phyloP scores from a whole-genome alignment of 2,329 filamentous ascomycete genomes.

The Massarina eburnea region DNA sequence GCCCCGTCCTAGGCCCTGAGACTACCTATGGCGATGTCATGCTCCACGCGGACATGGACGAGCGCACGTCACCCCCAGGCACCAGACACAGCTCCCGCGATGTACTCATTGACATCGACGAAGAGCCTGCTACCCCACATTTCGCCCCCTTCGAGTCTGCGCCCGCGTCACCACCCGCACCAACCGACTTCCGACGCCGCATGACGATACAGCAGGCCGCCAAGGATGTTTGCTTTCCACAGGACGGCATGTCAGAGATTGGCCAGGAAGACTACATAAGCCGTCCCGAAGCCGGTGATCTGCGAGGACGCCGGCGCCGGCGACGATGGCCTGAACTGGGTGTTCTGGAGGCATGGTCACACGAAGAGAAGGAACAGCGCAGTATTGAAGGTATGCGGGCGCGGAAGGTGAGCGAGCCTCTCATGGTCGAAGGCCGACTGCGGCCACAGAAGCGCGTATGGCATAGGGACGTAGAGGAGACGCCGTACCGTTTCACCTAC shows the following conservation, averaged over 20 bases:
- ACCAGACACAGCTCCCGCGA: constrained; percentile 40
- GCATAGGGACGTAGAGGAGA: constrained; percentile 86
- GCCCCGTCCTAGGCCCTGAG: constrained; percentile 56
- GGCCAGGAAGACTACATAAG: constrained; percentile 71
- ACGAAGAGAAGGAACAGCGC: constrained; percentile 83
- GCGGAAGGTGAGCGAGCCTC: constrained; percentile 91
- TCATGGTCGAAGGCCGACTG: constrained; percentile 86
- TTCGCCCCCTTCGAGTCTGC: constrained; percentile 51
- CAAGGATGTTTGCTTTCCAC: constrained; percentile 91
- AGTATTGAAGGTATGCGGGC: constrained; percentile 75
- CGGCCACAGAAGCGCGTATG: constrained; percentile 76
- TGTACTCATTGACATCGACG: constrained; percentile 54
- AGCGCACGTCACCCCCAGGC: constrained; percentile 17
- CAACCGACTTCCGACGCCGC: constrained; percentile 33
- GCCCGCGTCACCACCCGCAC: constrained; percentile 25
- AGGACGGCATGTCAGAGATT: constrained; percentile 75
- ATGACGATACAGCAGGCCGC: constrained; percentile 61
- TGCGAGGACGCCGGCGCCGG: constrained; percentile 48
- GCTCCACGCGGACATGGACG: constrained; percentile 64
- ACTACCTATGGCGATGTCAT: constrained; percentile 64
- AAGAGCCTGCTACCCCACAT: constrained; percentile 37
- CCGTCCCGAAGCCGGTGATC: constrained; percentile 48
- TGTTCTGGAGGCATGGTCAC: constrained; percentile 85
- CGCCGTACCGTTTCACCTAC: constrained; percentile 94
- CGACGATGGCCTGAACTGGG: constrained; percentile 83